These are phyloP conservation scores for Tympanopsis confertula DNA, from an alignment of 2,329 filamentous ascomycete genomes.

Conservation along the genomic window DNA sequence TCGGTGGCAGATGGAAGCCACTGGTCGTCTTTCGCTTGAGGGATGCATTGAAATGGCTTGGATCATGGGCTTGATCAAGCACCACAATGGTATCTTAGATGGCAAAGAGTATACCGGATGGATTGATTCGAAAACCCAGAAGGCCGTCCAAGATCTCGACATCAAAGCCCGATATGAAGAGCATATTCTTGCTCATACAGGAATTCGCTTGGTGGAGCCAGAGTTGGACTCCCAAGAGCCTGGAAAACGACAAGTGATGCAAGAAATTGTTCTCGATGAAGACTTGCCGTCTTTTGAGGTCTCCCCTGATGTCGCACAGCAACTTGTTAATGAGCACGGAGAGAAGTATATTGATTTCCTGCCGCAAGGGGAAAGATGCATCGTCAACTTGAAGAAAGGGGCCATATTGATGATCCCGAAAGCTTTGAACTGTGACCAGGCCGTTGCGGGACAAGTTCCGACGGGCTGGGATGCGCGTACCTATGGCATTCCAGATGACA, in stretches of 20 bases:
- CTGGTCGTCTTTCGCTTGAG: conserved; percentile 91
- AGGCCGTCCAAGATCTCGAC: conserved; percentile 96
- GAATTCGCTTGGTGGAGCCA: conserved; percentile 94
- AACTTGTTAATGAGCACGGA: conserved; percentile 93
- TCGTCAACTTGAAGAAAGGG: conserved; percentile 88
- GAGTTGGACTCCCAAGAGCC: conserved; percentile 97
- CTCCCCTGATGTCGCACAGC: conserved; percentile 91
- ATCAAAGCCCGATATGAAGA: conserved; percentile 97
- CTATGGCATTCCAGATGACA: conserved; percentile 94
- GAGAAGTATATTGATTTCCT: conserved; percentile 98
- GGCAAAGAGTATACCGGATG: conserved; percentile 93
- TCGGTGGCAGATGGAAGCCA: conserved; percentile 97
- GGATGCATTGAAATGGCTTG: conserved; percentile 98
- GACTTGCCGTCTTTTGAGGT: conserved; percentile 95
- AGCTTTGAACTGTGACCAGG: conserved; percentile 89
- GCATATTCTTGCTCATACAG: conserved; percentile 87
- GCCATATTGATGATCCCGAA: conserved; percentile 93
- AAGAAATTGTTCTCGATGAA: conserved; percentile 94
- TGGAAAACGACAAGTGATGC: conserved; percentile 94
- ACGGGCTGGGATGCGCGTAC: conserved; percentile 95
- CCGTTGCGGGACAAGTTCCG: conserved; percentile 92
- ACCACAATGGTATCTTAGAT: conserved; percentile 92
- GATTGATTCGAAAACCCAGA: conserved; percentile 88
- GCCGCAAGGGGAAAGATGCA: conserved; percentile 83
- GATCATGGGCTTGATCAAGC: conserved; percentile 99